Base-by-base conservation (phyloP, 805 yeast genomes). In the Yamadazyma tumulicola region DNA sequence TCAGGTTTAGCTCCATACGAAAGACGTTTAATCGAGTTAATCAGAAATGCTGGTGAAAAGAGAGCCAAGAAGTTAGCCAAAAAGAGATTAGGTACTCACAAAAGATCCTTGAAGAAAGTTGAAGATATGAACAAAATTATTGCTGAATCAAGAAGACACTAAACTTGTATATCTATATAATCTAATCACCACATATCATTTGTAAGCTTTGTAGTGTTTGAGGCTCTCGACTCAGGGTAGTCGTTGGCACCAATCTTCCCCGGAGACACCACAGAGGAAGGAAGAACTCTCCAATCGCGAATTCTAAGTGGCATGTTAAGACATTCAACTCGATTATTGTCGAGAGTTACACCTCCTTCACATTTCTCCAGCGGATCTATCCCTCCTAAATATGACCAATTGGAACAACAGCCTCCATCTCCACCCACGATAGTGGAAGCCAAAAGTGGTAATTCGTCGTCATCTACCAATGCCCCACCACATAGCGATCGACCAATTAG, bases 11-110 rank as follows among this genome's bases (percentile, higher is more conserved):
- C 99, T 54, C 98, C 99, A 75, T 93, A 93, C 75, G 99, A 93
- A 80, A 89, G 96, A 81, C 89, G 99, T 79, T 82, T 93, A 70
- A 85, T 94, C 65, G 99, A 93, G 79, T 81, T 93, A 77, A 81
- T 93, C 84, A 93, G 98, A 83, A 93, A 94, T 79, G 89, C 96
- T 70, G 96, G 96, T 82, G 99, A 93, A 79, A 93, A 93, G 95
- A 93, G 97, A 81, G 98, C 99, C 58, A 86, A 93, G 87, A 93
- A 93, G 88, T 88, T 93, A 68, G 97, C 97, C 56, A 93, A 93
- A 93, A 93, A 86, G 95, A 91, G 93, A 86, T 86, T 93, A 68
- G 99, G 99, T 77, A 87, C 98, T 62, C 95, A 91, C 84, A 82
- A 81, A 79, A 94, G 99, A 81, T 97, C 97, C 64, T 86, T 87